These are phyloP conservation scores for Acacia acuminata DNA, from an alignment of 306 rosid genomes.

Conservation along the genomic window DNA sequence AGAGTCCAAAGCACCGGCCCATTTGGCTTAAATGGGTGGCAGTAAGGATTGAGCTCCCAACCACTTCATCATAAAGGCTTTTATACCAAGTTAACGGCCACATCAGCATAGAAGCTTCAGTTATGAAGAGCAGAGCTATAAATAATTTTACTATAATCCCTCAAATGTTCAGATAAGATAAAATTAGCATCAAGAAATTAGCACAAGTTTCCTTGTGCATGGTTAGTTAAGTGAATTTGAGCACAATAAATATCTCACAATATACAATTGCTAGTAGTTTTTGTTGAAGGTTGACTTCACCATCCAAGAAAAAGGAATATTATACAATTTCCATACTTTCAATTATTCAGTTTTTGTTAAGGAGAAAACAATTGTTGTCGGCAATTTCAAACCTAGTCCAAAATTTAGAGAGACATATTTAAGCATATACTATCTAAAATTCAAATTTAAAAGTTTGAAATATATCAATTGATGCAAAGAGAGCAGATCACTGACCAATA, in stretches of 20 bases:
- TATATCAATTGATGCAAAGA: constrained; percentile 16
- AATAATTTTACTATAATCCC: neutral
- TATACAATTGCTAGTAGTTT: neutral
- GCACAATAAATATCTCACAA: neutral
- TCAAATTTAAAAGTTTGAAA: neutral
- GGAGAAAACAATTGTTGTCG: neutral
- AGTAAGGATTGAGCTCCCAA: too few relatives aligned
- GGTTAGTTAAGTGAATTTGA: constrained; percentile 1
- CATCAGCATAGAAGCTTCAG: neutral
- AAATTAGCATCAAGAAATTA: neutral
- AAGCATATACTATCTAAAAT: neutral
- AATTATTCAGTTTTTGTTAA: too few relatives aligned
- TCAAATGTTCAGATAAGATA: neutral
- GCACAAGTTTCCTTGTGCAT: neutral
- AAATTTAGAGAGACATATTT: neutral
- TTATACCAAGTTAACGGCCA: neutral
- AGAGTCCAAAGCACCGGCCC: neutral
- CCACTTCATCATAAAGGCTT: neutral
- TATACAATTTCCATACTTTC: too few relatives aligned
- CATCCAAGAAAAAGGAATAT: neutral
- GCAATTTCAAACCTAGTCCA: neutral
- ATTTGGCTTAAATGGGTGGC: neutral
- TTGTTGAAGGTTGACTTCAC: neutral
- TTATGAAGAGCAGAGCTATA: neutral
- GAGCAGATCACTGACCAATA: constrained; percentile 60